phyloP scores from a whole-genome alignment of 495 filamentous ascomycete genomes.

The Cryomyces minteri region DNA sequence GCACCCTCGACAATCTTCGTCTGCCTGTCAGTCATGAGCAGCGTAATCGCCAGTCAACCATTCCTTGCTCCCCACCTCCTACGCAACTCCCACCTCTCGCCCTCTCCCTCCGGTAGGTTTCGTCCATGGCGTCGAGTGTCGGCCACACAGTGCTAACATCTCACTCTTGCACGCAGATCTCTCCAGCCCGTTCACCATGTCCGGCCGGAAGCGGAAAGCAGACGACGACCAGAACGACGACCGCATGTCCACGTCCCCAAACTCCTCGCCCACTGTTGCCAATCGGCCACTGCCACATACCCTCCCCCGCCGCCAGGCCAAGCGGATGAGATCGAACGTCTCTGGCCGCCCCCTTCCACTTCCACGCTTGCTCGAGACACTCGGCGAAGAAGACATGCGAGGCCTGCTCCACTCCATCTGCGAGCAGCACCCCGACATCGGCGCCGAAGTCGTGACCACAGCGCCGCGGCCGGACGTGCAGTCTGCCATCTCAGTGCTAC shows the following conservation, averaged over 20 bases:
- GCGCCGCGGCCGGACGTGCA: constrained; percentile 71
- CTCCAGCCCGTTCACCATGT: constrained; percentile 26
- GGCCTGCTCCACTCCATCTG: constrained; percentile 72
- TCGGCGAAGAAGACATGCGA: constrained; percentile 66
- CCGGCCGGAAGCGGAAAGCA: constrained; percentile 68
- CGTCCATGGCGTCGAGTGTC: constrained; percentile 1
- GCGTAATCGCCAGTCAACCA: constrained; percentile 37
- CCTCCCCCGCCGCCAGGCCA: constrained; percentile 36
- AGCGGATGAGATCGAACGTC: constrained; percentile 47
- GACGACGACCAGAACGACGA: constrained; percentile 55
- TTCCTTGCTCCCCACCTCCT: constrained; percentile 63
- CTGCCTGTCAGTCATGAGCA: constrained; percentile 32
- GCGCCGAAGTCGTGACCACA: constrained; percentile 62
- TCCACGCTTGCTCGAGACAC: constrained; percentile 72
- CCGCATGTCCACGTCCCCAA: constrained; percentile 76
- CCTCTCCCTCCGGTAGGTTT: constrained; percentile 48
- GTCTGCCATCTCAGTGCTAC: constrained; percentile 60
- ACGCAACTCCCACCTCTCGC: constrained; percentile 49
- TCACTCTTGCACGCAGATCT: constrained; percentile 33
- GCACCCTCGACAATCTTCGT: too few relatives aligned
- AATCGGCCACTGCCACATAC: constrained; percentile 38
- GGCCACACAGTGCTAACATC: constrained; percentile 17
- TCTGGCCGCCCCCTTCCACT: constrained; percentile 64
- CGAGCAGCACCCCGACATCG: constrained; percentile 67
- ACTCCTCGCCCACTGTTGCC: constrained; percentile 54